phyloP scores from a whole-genome alignment of 129 eudicot genomes.

The Flaveria ramosissima region DNA sequence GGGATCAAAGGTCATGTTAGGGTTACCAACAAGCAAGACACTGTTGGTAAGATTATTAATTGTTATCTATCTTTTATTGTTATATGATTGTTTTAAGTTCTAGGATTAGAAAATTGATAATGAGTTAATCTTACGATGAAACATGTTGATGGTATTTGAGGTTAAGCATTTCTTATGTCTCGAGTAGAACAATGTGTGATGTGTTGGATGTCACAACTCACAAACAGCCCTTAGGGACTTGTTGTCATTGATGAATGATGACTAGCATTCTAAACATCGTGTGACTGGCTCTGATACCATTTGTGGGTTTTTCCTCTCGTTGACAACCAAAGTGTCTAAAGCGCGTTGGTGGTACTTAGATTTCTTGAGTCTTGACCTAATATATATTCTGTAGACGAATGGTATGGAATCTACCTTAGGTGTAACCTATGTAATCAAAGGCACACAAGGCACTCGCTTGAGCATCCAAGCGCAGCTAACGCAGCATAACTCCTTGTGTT shows the following conservation, averaged over 20 bases:
- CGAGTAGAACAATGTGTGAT: background rate
- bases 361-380: background rate
- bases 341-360: background rate
- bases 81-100: background rate
- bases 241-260: background rate
- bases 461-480: no score
- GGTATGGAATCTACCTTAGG: background rate
- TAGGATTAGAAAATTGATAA: background rate
- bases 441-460: no score
- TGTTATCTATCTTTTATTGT: background rate
- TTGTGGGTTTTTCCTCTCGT: background rate
- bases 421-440: no score
- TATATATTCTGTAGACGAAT: background rate
- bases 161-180: background rate
- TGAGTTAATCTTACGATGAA: background rate
- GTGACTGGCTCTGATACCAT: background rate
- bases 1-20: constrained; percentile 95
- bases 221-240: background rate
- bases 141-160: background rate
- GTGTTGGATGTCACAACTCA: background rate
- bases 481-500: no score
- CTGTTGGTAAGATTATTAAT: constrained; percentile 46
- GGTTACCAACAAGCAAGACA: constrained; percentile 95
- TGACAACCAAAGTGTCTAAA: background rate
- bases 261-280: background rate